Base-by-base conservation (phyloP, 2,329 filamentous ascomycete species). In the Mollisia scopiformis region DNA sequence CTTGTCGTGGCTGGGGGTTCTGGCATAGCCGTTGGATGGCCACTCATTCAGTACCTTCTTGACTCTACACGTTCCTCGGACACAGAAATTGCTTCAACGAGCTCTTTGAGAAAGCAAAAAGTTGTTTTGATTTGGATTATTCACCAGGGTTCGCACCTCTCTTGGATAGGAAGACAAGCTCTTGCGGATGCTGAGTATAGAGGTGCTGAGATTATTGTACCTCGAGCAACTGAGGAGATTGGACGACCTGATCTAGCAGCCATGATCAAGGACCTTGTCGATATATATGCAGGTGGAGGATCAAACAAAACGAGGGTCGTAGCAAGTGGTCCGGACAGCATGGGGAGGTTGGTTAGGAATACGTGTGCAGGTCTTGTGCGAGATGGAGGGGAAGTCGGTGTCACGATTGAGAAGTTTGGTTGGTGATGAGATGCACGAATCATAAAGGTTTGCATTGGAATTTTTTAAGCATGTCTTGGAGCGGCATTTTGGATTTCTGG, bases 371-470 rank as follows among this genome's bases (percentile, higher is more conserved):
- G 69, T 6, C 73, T 84, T 60, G 75, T 85, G 10, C 72, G 75
- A 55, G 65, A 75, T 7, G 86, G 86, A 0, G 72, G 71, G 51
- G 70, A 82, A 68, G 75, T 89, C 3, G 72, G 78, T 57, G 76
- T 89, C 52, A 76, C 79, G 28, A 82, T 88, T 27, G 87, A 89
- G 82, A 89, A 89, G 69, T 89, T 88, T 78, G 86, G 86, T 1
- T 89, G 87, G 87, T 89, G 53, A 64, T 33, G 46, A 46, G 25
- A 25, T 39, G 28, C 19, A 47, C 28, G 49, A 33, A 6, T 31
- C 19, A 31, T 51, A 21, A 51, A 14, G 16, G 6, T 25, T 28
- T 47, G 43, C 25, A 47, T 47, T 47, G 43, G 43, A 16, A 27
- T 27, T 47, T 47, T 16, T 27, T 27, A 23, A 23, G 43, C 43